phyloP scores from a whole-genome alignment of 257 asterid species.

The Solanum boliviense region DNA sequence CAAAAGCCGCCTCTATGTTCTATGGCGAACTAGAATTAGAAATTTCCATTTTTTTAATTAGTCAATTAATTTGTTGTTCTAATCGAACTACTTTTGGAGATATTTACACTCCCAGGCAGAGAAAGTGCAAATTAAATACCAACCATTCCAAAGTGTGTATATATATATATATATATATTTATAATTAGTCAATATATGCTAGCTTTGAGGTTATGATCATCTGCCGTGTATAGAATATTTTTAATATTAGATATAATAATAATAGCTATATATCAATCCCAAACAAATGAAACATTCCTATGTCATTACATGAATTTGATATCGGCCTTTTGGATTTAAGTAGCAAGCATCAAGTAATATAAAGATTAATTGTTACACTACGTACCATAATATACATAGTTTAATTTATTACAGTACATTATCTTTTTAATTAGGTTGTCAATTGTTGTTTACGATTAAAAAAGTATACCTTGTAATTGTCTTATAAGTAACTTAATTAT shows the following conservation, averaged over 20 bases:
- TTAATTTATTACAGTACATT: background rate
- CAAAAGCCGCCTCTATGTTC: background rate
- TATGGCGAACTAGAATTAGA: background rate
- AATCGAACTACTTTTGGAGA: too few relatives aligned
- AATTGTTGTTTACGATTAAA: background rate
- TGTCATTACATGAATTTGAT: background rate
- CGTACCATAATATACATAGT: background rate
- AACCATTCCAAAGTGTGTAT: too few relatives aligned
- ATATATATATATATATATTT: too few relatives aligned
- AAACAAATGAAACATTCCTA: background rate
- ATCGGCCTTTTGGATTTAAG: background rate
- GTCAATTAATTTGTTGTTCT: background rate
- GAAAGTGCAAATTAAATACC: too few relatives aligned
- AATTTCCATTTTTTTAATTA: background rate
- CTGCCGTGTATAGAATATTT: background rate
- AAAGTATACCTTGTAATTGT: background rate
- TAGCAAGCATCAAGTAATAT: background rate
- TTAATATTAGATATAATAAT: too few relatives aligned
- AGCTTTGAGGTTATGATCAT: too few relatives aligned
- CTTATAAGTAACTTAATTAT: background rate
- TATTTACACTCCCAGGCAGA: background rate
- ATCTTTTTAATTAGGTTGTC: background rate
- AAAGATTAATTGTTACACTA: too few relatives aligned
- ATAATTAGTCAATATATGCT: too few relatives aligned
- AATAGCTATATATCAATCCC: background rate